Evolutionary conservation across 768 basidiomycete genomes (phyloP), one percentile per base, ranked within the genome.

Genomic region (Ramaria rubella): DNA sequence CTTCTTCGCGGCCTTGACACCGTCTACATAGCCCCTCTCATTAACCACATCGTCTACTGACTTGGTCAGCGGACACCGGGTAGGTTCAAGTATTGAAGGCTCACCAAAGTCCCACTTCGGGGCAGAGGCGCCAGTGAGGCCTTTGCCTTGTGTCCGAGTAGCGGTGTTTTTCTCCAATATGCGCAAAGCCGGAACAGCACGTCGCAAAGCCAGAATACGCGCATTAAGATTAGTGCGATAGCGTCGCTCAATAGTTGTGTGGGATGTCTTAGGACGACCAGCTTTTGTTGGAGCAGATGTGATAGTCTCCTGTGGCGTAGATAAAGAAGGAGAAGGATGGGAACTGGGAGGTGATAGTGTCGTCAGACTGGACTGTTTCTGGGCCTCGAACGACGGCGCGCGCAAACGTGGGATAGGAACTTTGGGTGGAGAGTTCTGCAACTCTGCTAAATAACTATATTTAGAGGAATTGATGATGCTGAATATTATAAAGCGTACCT

Each of bases 191-290:
- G 90, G 90, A 1, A 93, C 89, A 12, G 90, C 83, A 64, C 83
- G 81, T 58, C 87, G 84, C 48, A 93, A 74, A 52, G 82, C 83
- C 58, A 87, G 86, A 30, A 93, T 92, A 49, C 90, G 85, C 0
- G 89, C 86, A 62, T 93, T 93, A 44, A 93, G 76, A 66, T 93
- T 93, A 1, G 90, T 92, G 55, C 90, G 85, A 68, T 93, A 93
- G 40, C 90, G 80, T 9, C 90, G 80, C 69, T 93, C 90, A 58
- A 93, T 92, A 21, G 90, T 91, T 3, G 90, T 93, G 65, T 93
- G 90, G 62, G 86, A 87, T 0, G 90, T 92, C 72, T 92, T 93
- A n/a, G 85, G 81, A 1, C 85, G 78, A 8, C 68, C 68, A 7
- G 64, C 61, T 29, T 68, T 62, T 11, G 64, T 58, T 26, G 63